These are phyloP conservation scores for Phyllosticta citribraziliensis DNA, from an alignment of 2,329 filamentous ascomycete genomes.

Conservation along the genomic window DNA sequence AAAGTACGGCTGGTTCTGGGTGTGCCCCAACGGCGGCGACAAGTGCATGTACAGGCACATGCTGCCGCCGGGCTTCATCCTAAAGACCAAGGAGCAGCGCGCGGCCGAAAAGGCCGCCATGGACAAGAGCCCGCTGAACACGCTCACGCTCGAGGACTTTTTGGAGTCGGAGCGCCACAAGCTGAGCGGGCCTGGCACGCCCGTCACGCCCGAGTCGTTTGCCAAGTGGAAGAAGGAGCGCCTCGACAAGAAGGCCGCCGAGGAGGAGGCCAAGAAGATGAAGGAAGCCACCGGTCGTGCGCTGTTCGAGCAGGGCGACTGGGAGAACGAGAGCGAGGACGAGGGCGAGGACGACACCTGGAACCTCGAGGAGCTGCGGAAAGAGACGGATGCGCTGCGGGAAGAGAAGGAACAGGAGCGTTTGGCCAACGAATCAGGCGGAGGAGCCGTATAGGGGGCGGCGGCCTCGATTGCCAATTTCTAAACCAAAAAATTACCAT, in stretches of 20 bases:
- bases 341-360: constrained; percentile 54
- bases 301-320: constrained; percentile 94
- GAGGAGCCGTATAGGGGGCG: background rate
- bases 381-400: constrained; percentile 71
- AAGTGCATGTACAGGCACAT: constrained; percentile 99
- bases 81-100: constrained; percentile 96
- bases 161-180: constrained; percentile 94
- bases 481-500: background rate
- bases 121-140: constrained; percentile 92
- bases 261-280: constrained; percentile 78
- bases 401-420: constrained; percentile 70
- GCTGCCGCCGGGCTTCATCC: constrained; percentile 84
- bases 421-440: constrained; percentile 21
- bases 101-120: constrained; percentile 90
- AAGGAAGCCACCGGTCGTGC: constrained; percentile 94
- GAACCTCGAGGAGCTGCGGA: constrained; percentile 74
- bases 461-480: background rate
- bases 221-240: constrained; percentile 96
- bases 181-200: constrained; percentile 80
- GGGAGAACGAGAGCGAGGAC: constrained; percentile 55
- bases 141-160: constrained; percentile 93
- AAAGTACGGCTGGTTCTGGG: constrained; percentile 99
- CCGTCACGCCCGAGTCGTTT: constrained; percentile 85
- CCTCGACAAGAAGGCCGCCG: constrained; percentile 88
- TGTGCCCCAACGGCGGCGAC: constrained; percentile 90